phyloP scores from a whole-genome alignment of 2,329 filamentous ascomycete species.

The Exophiala phaeomuriformis region DNA sequence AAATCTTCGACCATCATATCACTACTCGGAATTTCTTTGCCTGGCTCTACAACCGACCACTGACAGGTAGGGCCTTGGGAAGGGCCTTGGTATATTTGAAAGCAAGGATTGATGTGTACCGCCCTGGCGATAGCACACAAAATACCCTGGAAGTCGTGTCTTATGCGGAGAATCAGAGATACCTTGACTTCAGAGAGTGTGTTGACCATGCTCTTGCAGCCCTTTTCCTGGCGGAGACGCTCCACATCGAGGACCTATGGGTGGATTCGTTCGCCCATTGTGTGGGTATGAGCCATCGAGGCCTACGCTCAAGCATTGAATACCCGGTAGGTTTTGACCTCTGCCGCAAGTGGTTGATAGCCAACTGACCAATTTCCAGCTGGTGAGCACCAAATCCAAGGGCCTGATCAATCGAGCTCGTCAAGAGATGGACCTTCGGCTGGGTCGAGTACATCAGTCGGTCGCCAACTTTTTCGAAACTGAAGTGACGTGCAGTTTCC shows the following conservation, averaged over 20 bases:
- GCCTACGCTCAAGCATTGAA: constrained; percentile 22
- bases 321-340: constrained; percentile 18
- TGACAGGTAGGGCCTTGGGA: constrained; percentile 47
- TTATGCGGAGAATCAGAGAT: constrained; percentile 64
- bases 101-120: constrained; percentile 57
- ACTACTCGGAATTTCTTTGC: constrained; percentile 28
- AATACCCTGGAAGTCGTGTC: constrained; percentile 55
- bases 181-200: constrained; percentile 58
- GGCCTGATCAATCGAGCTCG: constrained; percentile 58
- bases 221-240: constrained; percentile 60
- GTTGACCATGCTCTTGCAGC: constrained; percentile 62
- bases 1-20: constrained; percentile 25
- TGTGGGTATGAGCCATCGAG: constrained; percentile 56
- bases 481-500: constrained; percentile 58
- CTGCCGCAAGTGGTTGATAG: not conserved
- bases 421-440: constrained; percentile 57
- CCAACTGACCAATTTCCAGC: constrained; percentile 26
- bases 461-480: constrained; percentile 63
- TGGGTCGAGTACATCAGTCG: constrained; percentile 52
- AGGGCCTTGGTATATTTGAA: constrained; percentile 57
- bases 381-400: constrained; percentile 47
- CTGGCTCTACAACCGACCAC: constrained; percentile 26
- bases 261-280: constrained; percentile 69
- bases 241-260: constrained; percentile 58
- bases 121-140: constrained; percentile 44